Evolutionary conservation across 257 asterid species (phyloP), one percentile per base, ranked within the genome.

Genomic region (Jacaranda copaia): DNA sequence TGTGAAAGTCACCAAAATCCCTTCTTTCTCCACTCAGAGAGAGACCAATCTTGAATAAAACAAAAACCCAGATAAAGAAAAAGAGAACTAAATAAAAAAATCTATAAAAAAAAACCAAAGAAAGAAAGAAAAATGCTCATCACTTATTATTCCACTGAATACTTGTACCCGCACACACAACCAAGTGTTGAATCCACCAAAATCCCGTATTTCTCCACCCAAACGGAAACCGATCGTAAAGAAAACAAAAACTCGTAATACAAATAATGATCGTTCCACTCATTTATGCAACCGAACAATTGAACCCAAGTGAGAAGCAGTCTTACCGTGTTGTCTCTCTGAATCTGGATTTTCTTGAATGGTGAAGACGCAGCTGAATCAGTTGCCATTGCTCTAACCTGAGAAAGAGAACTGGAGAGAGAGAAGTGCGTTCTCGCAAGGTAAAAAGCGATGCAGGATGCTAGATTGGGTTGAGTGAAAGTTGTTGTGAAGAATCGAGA

Each of bases 331-430:
- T 89, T 79, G 59, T 82, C 98, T 64, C 97, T 89, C 79, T 89
- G 97, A 86, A 95, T 91, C 90, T 87, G 92, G 43, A 95, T 84
- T 75, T 90, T 95, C 83, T 84, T 90, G 92, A 95, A 90, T 48
- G 93, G 88, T n/a, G 96, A 82, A 40, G 93, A 71, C 36, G 86
- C 78, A 39, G 87, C 72, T 49, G 96, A 78, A 35, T 79, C 87
- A 20, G 98, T 80, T 7, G 92, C 96, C 99, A 95, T 95, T 8
- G 96, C 85, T 43, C 93, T 90, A 80, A 89, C 80, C 68, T 76
- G 90, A 74, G 66, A 80, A 20, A 73, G 65, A 64, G 77, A 70
- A 72, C 12, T 43, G 43, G 82, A 68, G 83, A 71, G 43, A 70
- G 72, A 4, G 46, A 65, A 56, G 64, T 16, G 74, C 14, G 84